Conservation (phyloP, 129 eudicot species). For the Centrapalus pauciflorus region DNA sequence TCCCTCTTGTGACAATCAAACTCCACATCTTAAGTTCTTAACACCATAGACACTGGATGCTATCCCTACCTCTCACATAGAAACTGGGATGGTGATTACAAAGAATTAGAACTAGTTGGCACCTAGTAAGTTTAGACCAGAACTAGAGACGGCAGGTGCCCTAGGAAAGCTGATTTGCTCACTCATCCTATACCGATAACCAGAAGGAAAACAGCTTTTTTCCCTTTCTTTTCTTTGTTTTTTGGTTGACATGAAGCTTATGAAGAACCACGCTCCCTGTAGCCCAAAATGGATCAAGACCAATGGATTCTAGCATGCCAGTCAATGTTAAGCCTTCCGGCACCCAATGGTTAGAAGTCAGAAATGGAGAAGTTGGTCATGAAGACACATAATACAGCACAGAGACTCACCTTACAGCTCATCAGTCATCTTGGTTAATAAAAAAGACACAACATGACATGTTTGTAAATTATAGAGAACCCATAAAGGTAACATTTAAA, state of each 20-base stretch:
- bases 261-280: no score
- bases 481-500: background rate
- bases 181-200: no score
- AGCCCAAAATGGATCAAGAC: no score
- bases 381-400: background rate
- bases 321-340: background rate
- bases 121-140: background rate
- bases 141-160: no score
- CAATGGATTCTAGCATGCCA: background rate
- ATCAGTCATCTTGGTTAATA: background rate
- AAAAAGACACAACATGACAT: background rate
- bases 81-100: background rate
- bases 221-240: no score
- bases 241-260: no score
- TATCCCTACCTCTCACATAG: background rate
- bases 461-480: background rate
- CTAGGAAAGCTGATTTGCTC: no score
- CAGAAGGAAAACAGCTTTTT: no score
- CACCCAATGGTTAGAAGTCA: background rate
- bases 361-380: background rate
- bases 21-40: no score
- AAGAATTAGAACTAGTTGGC: background rate
- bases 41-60: background rate
- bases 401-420: background rate
- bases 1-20: no score